Evolutionary conservation across 2,329 filamentous ascomycete genomes (phyloP).

Genomic region (Fusarium floridanum): DNA sequence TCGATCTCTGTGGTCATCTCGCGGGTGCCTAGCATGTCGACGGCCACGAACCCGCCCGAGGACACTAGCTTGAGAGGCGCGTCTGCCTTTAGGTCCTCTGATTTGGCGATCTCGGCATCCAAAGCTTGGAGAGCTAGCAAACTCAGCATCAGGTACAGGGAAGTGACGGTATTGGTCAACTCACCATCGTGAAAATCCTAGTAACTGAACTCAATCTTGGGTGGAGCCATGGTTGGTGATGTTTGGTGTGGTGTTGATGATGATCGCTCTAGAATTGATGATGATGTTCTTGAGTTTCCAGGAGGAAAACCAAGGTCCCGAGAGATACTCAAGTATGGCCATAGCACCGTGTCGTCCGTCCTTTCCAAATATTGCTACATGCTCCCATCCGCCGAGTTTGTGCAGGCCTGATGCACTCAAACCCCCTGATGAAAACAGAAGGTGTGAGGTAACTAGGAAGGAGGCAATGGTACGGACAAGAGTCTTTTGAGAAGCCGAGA

Average conservation of each 20-base stretch:
- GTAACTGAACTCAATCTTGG: background rate
- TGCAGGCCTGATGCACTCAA: background rate
- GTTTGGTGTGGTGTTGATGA: background rate
- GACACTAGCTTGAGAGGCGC: background rate
- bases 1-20: background rate
- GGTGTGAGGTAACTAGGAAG: background rate
- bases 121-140: background rate
- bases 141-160: background rate
- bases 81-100: background rate
- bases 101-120: background rate
- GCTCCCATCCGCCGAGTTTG: background rate
- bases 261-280: background rate
- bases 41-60: background rate
- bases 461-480: background rate
- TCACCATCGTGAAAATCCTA: background rate
- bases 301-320: background rate
- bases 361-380: background rate
- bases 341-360: rapidly evolving
- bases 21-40: background rate
- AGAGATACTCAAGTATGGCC: background rate
- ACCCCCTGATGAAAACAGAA: background rate
- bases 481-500: background rate
- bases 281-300: background rate
- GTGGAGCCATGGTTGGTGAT: background rate
- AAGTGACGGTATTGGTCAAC: background rate